Conservation (phyloP, 1,284 basidiomycete species). For the Rhizoctonia solani region DNA sequence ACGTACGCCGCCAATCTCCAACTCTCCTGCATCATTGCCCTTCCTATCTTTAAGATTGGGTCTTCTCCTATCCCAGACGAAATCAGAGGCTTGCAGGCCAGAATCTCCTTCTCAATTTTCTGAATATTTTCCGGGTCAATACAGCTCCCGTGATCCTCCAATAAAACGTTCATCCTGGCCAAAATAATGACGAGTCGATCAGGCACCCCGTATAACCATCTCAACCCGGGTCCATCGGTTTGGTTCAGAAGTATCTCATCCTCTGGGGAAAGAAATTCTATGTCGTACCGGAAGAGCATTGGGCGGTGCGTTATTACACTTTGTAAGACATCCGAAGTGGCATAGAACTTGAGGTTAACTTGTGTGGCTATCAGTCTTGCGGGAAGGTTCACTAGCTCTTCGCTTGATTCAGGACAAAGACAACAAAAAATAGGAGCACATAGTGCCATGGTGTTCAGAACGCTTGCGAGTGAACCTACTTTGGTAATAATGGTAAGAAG, state of each 20-base stretch:
- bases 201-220: conserved; percentile 24
- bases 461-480: not conserved
- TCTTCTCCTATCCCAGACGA: too few species aligned
- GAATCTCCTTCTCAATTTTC: conserved; percentile 12
- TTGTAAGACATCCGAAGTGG: not conserved
- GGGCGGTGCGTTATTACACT: not conserved
- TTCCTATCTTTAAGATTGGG: too few species aligned
- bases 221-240: not conserved
- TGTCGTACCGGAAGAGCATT: conserved; percentile 15
- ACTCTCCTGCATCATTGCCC: too few species aligned
- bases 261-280: not conserved
- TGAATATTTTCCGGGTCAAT: conserved; percentile 2
- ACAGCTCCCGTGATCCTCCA: conserved; percentile 5
- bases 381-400: not conserved
- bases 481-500: conserved; percentile 1
- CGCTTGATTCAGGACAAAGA: not conserved
- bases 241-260: not conserved
- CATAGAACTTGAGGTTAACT: not conserved
- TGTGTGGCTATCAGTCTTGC: not conserved
- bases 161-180: conserved; percentile 11
- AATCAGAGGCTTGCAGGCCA: not conserved
- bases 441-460: not conserved
- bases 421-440: not conserved
- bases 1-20: too few species aligned
- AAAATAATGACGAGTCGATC: conserved; percentile 16